A percentile compares a stretch with the other conserved stretches of the same genome.
phyloP scores from a whole-genome alignment of 2,329 filamentous ascomycete genomes.

The Pseudocercospora crystallina region DNA sequence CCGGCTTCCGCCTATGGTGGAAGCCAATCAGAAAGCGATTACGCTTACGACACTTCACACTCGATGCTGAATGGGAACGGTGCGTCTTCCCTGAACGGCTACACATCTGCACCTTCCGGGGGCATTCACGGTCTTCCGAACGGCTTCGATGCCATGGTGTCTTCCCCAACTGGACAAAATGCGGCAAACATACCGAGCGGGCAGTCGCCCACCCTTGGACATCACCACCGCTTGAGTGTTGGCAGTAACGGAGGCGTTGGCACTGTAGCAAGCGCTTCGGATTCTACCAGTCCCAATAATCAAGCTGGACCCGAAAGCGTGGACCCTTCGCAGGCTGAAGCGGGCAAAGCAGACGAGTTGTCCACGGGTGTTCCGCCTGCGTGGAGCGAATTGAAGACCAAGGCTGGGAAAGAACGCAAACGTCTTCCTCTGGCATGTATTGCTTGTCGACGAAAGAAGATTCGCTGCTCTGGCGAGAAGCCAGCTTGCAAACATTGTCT shows the following conservation, averaged over 20 bases:
- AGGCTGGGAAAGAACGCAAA: constrained; percentile 92
- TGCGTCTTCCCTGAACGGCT: constrained; percentile 14
- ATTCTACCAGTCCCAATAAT: constrained; percentile 30
- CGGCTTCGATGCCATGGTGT: constrained; percentile 20
- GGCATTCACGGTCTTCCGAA: constrained; percentile 13
- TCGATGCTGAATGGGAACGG: constrained; percentile 22
- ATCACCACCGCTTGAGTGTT: constrained; percentile 32
- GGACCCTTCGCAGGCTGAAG: constrained; percentile 14
- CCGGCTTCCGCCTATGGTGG: constrained; percentile 27
- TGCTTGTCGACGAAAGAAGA: constrained; percentile 94
- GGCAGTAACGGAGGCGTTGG: constrained; percentile 26
- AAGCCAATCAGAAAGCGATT: constrained; percentile 31
- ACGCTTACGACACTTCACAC: constrained; percentile 28
- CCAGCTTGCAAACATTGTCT: constrained; percentile 96
- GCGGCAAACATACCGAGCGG: constrained; percentile 17
- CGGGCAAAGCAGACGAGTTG: constrained; percentile 14
- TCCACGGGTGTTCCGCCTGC: constrained; percentile 34
- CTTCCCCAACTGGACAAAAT: constrained; percentile 16
- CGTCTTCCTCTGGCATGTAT: constrained; percentile 91
- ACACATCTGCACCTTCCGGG: constrained; percentile 15
- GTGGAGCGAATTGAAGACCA: constrained; percentile 56
- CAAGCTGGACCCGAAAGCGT: constrained; percentile 11
- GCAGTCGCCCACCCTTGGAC: constrained; percentile 19
- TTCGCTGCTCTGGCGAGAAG: constrained; percentile 95
- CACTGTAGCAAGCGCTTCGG: constrained; percentile 24